These are phyloP conservation scores for Lophium mytilinum DNA, from an alignment of 495 filamentous ascomycete species.

Conservation along the genomic window DNA sequence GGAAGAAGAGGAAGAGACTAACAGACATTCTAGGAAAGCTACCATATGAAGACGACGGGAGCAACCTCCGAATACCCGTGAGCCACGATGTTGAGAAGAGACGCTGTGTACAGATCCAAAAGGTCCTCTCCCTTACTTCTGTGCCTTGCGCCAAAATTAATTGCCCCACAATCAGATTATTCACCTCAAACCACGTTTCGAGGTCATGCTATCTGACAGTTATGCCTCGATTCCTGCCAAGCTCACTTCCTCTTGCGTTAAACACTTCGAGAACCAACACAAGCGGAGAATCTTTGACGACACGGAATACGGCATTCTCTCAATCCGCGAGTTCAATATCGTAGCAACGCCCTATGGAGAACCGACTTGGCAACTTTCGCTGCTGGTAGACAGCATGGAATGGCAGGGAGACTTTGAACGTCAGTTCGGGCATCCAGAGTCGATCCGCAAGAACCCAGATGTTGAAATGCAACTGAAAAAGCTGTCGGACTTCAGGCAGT, in stretches of 20 bases:
- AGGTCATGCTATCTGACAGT: neutral
- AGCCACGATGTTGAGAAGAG: neutral
- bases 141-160: neutral
- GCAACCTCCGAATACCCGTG: slow-evolving; percentile 16
- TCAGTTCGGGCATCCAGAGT: neutral
- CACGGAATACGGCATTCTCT: neutral
- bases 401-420: neutral
- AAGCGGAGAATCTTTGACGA: neutral
- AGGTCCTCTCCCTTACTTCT: neutral
- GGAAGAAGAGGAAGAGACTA: neutral
- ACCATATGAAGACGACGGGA: slow-evolving; percentile 24
- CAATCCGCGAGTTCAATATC: neutral
- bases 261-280: neutral
- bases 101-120: neutral
- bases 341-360: neutral
- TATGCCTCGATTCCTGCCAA: neutral
- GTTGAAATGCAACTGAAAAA: neutral
- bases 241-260: neutral
- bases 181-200: neutral
- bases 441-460: neutral
- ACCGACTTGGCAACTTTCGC: neutral
- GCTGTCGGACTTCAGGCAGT: neutral
- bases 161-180: neutral
- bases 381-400: neutral
- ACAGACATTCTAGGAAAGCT: neutral